Base-by-base conservation (phyloP, 495 filamentous ascomycete genomes). In the Neurospora terricola region DNA sequence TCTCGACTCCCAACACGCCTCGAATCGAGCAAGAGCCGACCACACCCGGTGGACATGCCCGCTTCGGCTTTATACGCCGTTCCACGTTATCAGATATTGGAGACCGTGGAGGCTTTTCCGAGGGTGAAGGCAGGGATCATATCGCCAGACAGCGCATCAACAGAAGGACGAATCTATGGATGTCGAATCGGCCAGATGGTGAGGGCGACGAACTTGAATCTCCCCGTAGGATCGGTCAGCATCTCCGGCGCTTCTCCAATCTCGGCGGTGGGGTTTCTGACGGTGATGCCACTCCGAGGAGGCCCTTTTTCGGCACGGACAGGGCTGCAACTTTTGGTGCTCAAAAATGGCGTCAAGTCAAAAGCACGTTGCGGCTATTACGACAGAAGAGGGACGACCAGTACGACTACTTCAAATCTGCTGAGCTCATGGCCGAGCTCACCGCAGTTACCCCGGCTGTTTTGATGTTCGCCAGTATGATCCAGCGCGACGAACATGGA, bases 401-500 rank as follows among this genome's bases (percentile, higher is more conserved):
- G 70, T 90, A 97, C 69, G 96, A 99, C 81, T 93, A 94, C 80
- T 91, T 91, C 77, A 99, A 99, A 77, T 97, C 94, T 34, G 94
- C 96, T 23, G 96, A 99, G 79, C 85, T 99, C 38, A 92, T 99
- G 85, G 95, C 96, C 6, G 96, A 99, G 80, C 85, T 99, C 30
- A 90, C 94, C 36, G 97, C 96, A 8, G 96, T 92, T 42, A 91
- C 93, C 1, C 96, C 96, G 10, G 96, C 96, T 12, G 96, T 93
- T 30, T 81, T 98, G 71, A 96, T 99, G 73, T 82, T 98, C 54
- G 96, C 96, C 8, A 97, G 93, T 76, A 97, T 97, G 91, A 95
- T 97, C 77, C 96, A 99, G 81, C 87, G 96, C 43, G 96, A 99
- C 75, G 96, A 99, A 80, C 92, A 97, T 75, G 94, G 94, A 48